These are phyloP conservation scores for Beauveria sp. DNA, from an alignment of 2,329 filamentous ascomycete species.

Conservation along the genomic window DNA sequence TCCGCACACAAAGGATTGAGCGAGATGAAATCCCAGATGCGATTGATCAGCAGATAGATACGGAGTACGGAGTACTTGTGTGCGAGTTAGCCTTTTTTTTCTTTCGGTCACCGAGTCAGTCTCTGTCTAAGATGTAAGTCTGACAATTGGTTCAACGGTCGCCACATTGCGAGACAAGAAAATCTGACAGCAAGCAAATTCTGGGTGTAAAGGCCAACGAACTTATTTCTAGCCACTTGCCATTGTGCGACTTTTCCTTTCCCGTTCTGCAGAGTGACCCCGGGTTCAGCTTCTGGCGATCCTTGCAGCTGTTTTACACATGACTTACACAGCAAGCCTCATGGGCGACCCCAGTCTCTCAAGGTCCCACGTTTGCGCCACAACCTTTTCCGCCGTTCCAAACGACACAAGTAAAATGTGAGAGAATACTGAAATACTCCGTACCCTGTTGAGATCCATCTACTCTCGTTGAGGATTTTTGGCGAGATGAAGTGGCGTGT, in stretches of 20 bases:
- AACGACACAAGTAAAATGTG: not conserved
- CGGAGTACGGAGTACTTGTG: not conserved
- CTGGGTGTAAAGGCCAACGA: not conserved
- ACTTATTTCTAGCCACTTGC: too few relatives aligned
- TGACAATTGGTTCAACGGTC: not conserved
- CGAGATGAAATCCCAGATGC: not conserved
- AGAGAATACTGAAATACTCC: not conserved
- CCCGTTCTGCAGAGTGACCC: not conserved
- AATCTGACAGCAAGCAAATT: not conserved
- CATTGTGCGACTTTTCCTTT: not conserved
- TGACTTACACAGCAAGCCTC: slow-evolving; percentile 8
- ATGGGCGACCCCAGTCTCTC: not conserved
- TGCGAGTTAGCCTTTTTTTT: not conserved
- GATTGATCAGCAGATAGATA: not conserved
- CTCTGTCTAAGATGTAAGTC: not conserved
- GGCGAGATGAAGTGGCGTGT: not conserved
- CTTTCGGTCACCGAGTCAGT: not conserved
- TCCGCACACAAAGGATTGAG: not conserved
- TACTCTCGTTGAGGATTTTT: not conserved
- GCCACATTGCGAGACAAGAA: not conserved
- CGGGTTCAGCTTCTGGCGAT: slow-evolving; percentile 2
- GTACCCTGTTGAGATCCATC: not conserved
- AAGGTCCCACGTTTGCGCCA: slow-evolving; percentile 3
- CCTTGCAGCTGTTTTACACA: not conserved
- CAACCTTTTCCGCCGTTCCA: not conserved